Evolutionary conservation across 192 early-diverging fungal genomes (phyloP), one percentile per base, ranked within the genome.

Genomic region (Chytriomyces sp.): DNA sequence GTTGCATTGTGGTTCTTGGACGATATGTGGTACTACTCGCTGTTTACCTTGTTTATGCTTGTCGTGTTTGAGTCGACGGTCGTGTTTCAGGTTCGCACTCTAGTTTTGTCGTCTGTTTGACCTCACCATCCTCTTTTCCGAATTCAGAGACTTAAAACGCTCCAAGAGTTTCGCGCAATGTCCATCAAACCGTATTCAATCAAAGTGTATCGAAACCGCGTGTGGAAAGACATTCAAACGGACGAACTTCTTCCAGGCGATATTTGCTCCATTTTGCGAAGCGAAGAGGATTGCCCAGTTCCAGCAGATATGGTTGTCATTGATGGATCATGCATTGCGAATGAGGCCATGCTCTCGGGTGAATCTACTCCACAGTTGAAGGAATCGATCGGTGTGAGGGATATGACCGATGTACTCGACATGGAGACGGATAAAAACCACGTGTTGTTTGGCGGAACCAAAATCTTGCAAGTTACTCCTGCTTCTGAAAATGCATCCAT

Each of bases 301-400:
- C 95, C 98, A 26, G 97, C 95, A 79, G 98, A 99, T 83, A 88
- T 98, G 82, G 87, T 99, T 9, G 84, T 99, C 82, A 79, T 97
- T 43, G 91, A 93, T 77, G 98, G 98, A 74, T 87, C 93, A 10
- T 97, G 95, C 81, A 98, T 99, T 84, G 97, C 96, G 16, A 98
- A 99, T 83, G 98, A 99, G 81, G 98, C 98, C 20, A 98, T 99
- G 98, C 88, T 99, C 7, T 97, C 97, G 47, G 98, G 98, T 61
- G 98, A 99, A 84, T 98, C 97, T 4, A 99, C 98, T 48, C 98
- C 98, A 16, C 92, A 96, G 81, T 87, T 98, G 79, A 99, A 99
- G 79, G 96, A 98, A 86, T 89, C 95, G 10, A 89, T 98, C 77
- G 86, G 88, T 69, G 79, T 93, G 59, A 91, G 95, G 61, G 91